Evolutionary conservation across 73 alveolate genomes (phyloP).

Genomic region (Paramecium octaurelia): DNA sequence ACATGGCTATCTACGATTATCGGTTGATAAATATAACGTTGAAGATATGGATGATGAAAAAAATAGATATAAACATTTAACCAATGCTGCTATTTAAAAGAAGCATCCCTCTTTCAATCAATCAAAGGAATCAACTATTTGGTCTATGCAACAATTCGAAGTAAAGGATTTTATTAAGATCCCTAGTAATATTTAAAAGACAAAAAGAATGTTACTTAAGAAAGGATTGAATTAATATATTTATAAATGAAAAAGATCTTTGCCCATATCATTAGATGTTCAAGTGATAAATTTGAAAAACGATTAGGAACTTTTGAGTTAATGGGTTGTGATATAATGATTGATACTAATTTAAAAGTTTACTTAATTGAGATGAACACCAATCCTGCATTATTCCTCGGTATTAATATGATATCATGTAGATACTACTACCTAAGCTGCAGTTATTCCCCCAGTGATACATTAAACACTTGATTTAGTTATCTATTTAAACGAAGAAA

Average conservation of each 20-base stretch:
- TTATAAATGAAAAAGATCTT: constrained; percentile 37
- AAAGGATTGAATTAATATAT: constrained; percentile 25
- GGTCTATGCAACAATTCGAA: constrained; percentile 52
- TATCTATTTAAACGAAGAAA: constrained; percentile 3
- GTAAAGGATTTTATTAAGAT: background rate
- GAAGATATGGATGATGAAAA: constrained; percentile 59
- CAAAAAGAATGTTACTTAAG: background rate
- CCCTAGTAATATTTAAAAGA: background rate
- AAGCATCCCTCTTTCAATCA: constrained; percentile 43
- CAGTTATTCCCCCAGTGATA: constrained; percentile 42
- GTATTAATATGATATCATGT: background rate
- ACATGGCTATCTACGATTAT: constrained; percentile 73
- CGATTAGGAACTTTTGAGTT: constrained; percentile 54
- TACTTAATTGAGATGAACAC: constrained; percentile 58
- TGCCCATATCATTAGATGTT: constrained; percentile 42
- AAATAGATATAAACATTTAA: constrained; percentile 54
- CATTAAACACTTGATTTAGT: background rate
- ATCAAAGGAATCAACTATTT: constrained; percentile 51
- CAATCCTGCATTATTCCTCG: constrained; percentile 57
- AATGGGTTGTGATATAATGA: constrained; percentile 60
- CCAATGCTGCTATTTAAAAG: constrained; percentile 55
- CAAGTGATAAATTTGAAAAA: constrained; percentile 58
- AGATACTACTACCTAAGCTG: constrained; percentile 35
- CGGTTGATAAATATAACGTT: constrained; percentile 64
- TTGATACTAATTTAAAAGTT: constrained; percentile 51